Evolutionary conservation across 2,329 filamentous ascomycete species (phyloP).

Genomic region (Madurella fahalii): DNA sequence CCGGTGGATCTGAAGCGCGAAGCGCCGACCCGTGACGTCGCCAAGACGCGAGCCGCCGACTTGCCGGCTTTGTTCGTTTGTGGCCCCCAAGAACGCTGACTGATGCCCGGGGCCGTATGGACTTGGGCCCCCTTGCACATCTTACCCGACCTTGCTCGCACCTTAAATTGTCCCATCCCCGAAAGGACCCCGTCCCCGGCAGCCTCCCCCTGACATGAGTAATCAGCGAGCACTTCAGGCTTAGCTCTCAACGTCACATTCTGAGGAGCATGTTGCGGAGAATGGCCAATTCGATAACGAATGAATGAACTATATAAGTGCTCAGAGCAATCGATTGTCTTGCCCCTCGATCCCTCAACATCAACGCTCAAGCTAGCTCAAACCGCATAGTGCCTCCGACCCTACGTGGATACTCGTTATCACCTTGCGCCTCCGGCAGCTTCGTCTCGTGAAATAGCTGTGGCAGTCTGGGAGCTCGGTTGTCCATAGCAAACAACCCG

Average conservation of each 20-base stretch:
- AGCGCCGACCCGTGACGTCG: conserved; percentile 1
- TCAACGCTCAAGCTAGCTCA: conserved; percentile 4
- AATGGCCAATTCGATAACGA: too few species aligned
- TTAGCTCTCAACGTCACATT: too few species aligned
- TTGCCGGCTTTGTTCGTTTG: background rate
- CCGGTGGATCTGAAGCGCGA: conserved; percentile 2
- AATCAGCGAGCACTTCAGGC: too few species aligned
- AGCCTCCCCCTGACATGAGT: too few species aligned
- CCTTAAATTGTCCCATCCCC: too few species aligned
- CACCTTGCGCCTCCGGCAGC: background rate
- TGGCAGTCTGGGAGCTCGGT: conserved; percentile 1
- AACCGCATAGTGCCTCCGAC: background rate
- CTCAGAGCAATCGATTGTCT: too few species aligned
- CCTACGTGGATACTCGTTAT: background rate
- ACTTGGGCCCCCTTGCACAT: too few species aligned
- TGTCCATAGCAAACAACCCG: conserved; percentile 6
- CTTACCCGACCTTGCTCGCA: too few species aligned
- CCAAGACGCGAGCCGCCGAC: background rate
- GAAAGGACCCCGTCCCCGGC: too few species aligned
- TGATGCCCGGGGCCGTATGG: too few species aligned
- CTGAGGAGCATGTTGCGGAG: too few species aligned
- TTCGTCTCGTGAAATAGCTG: background rate
- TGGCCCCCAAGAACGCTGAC: background rate
- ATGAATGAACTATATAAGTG: too few species aligned
- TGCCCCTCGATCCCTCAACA: background rate